A percentile compares a stretch with the other conserved stretches of the same genome.
Evolutionary conservation across 805 yeast genomes (phyloP).

Genomic region (Candida loeiensis): DNA sequence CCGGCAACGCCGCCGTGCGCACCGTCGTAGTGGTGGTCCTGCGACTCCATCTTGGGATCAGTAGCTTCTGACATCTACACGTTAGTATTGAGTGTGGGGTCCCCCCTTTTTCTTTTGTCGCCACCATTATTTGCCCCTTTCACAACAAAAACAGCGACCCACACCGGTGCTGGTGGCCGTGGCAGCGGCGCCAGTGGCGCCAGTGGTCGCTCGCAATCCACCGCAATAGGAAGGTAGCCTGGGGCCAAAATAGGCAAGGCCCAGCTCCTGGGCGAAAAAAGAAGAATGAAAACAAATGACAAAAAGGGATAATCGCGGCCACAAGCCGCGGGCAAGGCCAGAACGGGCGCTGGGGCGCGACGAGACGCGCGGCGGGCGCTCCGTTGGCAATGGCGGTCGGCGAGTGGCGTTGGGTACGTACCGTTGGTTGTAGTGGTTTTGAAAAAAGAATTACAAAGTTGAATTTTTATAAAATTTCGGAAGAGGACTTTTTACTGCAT

Average conservation of each 20-base stretch:
- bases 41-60: constrained; percentile 36
- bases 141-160: too few relatives aligned
- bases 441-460: constrained; percentile 10
- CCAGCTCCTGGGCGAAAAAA: constrained; percentile 9
- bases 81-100: constrained; percentile 1
- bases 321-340: too few relatives aligned
- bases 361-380: not conserved
- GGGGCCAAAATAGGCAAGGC: constrained; percentile 11
- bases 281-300: constrained; percentile 6
- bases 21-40: constrained; percentile 20
- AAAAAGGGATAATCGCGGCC: constrained; percentile 3
- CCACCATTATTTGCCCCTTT: constrained; percentile 1
- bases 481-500: constrained; percentile 11
- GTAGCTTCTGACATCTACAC: constrained; percentile 35
- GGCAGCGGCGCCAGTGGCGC: too few relatives aligned
- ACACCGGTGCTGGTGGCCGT: too few relatives aligned
- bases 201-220: too few relatives aligned
- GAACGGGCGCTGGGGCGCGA: not conserved
- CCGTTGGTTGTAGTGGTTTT: constrained; percentile 4
- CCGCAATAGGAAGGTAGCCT: constrained; percentile 9
- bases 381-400: constrained; percentile 1
- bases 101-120: constrained; percentile 1
- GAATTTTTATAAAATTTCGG: constrained; percentile 8
- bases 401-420: constrained; percentile 1
- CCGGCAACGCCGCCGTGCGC: constrained; percentile 17